A percentile compares a stretch with the other conserved stretches of the same genome.
phyloP scores from a whole-genome alignment of 2,329 filamentous ascomycete species.

The Dichotomopilus funicola region DNA sequence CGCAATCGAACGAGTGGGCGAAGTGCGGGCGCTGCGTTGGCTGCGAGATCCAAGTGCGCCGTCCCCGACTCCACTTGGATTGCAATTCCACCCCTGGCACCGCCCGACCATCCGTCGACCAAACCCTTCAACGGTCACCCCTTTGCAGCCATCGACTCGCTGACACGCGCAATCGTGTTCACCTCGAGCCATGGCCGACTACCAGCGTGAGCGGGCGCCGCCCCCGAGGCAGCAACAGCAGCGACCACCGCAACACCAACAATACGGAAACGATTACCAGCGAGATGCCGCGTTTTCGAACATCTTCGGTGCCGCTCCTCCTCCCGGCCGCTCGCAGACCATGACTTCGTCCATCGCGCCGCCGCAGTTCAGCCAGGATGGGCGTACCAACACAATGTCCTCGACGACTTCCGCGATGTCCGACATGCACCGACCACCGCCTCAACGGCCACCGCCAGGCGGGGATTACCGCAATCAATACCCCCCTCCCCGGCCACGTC shows the following conservation, averaged over 20 bases:
- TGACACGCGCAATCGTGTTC: conserved; percentile 13
- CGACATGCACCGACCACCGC: conserved; percentile 58
- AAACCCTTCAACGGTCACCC: too few species aligned
- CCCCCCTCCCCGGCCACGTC: conserved; percentile 34
- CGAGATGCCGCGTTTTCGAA: conserved; percentile 93
- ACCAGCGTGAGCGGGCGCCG: conserved; percentile 44
- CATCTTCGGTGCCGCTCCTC: conserved; percentile 85
- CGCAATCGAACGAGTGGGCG: conserved; percentile 9
- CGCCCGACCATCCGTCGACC: background rate
- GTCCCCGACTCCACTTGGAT: conserved; percentile 21
- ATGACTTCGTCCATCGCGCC: conserved; percentile 72
- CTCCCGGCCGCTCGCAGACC: conserved; percentile 84
- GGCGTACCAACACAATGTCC: conserved; percentile 75
- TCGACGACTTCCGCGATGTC: conserved; percentile 46
- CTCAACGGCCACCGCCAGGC: conserved; percentile 44
- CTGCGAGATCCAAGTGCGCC: conserved; percentile 19
- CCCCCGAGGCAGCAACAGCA: conserved; percentile 32
- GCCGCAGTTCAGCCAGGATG: conserved; percentile 47
- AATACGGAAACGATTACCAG: conserved; percentile 56
- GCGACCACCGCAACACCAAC: conserved; percentile 31
- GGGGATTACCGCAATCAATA: conserved; percentile 33
- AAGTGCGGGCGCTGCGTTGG: conserved; percentile 5
- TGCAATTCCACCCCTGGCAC: conserved; percentile 12
- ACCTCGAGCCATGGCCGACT: conserved; percentile 50
- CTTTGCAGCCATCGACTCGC: background rate